A percentile compares a stretch with the other conserved stretches of the same genome.
These are phyloP conservation scores for Tulasnella sp. DNA, from an alignment of 768 basidiomycete genomes.

Conservation along the genomic window DNA sequence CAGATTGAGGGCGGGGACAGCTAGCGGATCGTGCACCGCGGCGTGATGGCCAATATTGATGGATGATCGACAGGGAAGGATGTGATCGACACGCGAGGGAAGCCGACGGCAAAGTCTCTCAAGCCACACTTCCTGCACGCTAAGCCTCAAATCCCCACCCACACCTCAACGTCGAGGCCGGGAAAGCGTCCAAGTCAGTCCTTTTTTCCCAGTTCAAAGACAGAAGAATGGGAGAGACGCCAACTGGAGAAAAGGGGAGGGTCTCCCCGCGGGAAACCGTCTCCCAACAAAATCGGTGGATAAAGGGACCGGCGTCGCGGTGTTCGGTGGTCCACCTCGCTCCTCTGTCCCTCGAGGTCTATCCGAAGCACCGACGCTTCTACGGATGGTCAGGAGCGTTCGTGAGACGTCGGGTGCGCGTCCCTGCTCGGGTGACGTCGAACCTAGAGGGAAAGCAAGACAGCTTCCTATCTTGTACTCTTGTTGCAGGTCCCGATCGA, in stretches of 20 bases:
- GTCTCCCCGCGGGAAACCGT: neutral
- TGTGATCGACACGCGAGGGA: neutral
- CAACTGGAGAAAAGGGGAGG: constrained; percentile 1
- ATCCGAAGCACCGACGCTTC: neutral
- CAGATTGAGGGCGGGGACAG: neutral
- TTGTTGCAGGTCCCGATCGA: neutral
- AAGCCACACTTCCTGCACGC: neutral
- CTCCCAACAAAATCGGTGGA: neutral
- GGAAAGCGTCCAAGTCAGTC: neutral
- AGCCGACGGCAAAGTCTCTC: constrained; percentile 7
- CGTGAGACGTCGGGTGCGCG: neutral
- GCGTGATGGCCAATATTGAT: neutral
- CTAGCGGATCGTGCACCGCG: neutral
- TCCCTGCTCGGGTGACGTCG: neutral
- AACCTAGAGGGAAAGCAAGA: neutral
- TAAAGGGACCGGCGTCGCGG: constrained; percentile 7
- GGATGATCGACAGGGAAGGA: constrained; percentile 1
- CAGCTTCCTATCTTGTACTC: neutral
- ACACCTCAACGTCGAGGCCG: neutral
- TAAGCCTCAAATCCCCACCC: neutral
- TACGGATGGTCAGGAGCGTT: neutral
- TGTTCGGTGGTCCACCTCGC: constrained; percentile 5
- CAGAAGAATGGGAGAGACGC: neutral
- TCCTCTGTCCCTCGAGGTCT: neutral
- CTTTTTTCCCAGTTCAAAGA: neutral